These are phyloP conservation scores for Sclerospora graminicola DNA, from an alignment of 352 stramenopile species.

Conservation along the genomic window DNA sequence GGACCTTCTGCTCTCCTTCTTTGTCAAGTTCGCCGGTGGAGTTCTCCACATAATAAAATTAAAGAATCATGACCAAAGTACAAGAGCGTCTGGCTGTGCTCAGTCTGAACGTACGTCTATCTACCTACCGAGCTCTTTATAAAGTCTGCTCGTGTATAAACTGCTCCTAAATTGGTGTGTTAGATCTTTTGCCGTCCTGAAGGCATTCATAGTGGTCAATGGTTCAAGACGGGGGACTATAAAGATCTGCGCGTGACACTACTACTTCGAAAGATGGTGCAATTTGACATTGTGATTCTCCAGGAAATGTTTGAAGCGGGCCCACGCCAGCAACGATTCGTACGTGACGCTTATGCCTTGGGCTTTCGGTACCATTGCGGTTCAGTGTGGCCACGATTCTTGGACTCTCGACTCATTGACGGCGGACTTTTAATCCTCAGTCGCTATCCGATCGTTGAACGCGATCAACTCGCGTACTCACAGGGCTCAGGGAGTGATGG, in stretches of 20 bases:
- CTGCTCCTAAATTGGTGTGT: neutral
- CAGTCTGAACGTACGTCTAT: conserved; percentile 57
- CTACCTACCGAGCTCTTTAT: conserved; percentile 1
- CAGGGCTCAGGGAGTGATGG: conserved; percentile 53
- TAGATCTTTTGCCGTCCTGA: conserved; percentile 72
- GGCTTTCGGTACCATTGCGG: conserved; percentile 70
- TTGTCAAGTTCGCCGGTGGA: neutral
- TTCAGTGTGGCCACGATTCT: conserved; percentile 51
- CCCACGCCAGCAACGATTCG: conserved; percentile 40
- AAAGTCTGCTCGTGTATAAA: neutral
- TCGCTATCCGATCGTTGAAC: conserved; percentile 68
- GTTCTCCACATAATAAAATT: neutral
- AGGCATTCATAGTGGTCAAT: conserved; percentile 64
- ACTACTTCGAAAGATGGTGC: conserved; percentile 57
- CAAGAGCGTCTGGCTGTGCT: conserved; percentile 52
- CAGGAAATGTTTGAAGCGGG: conserved; percentile 78
- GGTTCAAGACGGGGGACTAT: conserved; percentile 58
- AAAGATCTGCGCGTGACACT: conserved; percentile 63
- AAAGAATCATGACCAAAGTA: conserved; percentile 16
- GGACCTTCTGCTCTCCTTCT: too few species aligned
- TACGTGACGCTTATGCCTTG: conserved; percentile 38
- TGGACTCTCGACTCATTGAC: conserved; percentile 52
- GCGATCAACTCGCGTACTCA: conserved; percentile 46
- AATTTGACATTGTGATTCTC: conserved; percentile 66
- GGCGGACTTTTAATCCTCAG: conserved; percentile 75